Conservation (phyloP, 371 early-diverging fungal genomes). For the Cokeromyces recurvatus region DNA sequence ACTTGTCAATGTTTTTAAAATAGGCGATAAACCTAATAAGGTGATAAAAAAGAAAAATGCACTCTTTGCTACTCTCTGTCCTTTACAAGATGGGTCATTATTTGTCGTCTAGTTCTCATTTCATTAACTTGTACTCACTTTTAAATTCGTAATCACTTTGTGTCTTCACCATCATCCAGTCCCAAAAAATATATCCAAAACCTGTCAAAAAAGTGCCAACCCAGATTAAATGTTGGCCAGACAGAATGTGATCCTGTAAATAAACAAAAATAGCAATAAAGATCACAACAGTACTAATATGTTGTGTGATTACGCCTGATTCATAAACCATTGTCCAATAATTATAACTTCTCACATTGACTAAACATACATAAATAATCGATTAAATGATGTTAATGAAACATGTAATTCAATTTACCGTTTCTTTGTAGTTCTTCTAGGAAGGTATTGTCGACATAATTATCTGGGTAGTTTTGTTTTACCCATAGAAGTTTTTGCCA, state of each 20-base stretch:
- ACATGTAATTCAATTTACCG: slow-evolving; percentile 51
- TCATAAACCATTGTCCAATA: slow-evolving; percentile 70
- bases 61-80: slow-evolving; percentile 64
- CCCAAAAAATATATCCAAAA: slow-evolving; percentile 67
- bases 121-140: no score
- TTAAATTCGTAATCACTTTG: slow-evolving; percentile 45
- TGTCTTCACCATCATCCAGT: slow-evolving; percentile 46
- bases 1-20: slow-evolving; percentile 87
- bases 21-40: slow-evolving; percentile 85
- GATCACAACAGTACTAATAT: slow-evolving; percentile 75
- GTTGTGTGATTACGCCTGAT: slow-evolving; percentile 79
- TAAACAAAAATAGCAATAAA: slow-evolving; percentile 86
- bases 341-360: slow-evolving; percentile 69
- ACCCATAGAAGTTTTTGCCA: slow-evolving; percentile 90
- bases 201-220: slow-evolving; percentile 55
- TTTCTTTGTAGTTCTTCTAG: slow-evolving; percentile 86
- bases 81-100: slow-evolving; percentile 27
- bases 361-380: no score
- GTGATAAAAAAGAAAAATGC: slow-evolving; percentile 73
- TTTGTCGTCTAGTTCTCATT: background rate
- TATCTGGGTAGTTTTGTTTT: slow-evolving; percentile 89
- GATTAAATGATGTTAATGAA: no score
- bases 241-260: slow-evolving; percentile 53
- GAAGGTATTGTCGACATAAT: slow-evolving; percentile 88
- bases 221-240: slow-evolving; percentile 58